Percentiles rank a stretch among this genome's conserved stretches.
Evolutionary conservation across 306 rosid genomes (phyloP).

Genomic region (Inga laurina): DNA sequence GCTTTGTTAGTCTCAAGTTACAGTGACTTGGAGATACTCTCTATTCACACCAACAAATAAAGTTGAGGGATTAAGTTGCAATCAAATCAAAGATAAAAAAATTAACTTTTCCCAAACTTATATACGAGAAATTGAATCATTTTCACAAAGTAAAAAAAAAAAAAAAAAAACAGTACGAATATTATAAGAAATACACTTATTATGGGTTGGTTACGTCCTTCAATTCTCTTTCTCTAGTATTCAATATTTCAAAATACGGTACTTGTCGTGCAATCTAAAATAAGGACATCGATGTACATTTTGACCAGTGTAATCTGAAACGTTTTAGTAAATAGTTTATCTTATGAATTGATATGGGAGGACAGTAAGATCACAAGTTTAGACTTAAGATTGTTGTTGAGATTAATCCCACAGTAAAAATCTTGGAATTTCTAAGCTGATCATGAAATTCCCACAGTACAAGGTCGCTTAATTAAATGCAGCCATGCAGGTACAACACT

Average conservation of each 20-base stretch:
- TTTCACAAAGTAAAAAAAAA: neutral
- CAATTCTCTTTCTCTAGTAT: neutral
- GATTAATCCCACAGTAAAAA: neutral
- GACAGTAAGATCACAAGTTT: neutral
- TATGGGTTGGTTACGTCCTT: neutral
- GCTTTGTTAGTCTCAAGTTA: no score
- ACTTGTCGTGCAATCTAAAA: neutral
- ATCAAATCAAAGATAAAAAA: no score
- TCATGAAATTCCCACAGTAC: neutral
- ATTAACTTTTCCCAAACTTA: neutral
- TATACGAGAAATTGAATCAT: neutral
- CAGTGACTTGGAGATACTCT: no score
- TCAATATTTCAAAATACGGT: neutral
- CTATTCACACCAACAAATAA: no score
- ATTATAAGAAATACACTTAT: neutral
- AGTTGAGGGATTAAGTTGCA: no score
- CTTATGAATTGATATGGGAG: neutral
- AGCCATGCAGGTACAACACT: neutral
- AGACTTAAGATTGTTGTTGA: neutral
- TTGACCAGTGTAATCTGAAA: neutral
- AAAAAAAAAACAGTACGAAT: neutral
- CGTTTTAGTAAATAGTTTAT: neutral
- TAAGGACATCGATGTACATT: neutral
- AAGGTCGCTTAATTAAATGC: neutral
- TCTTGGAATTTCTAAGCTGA: neutral